phyloP scores from a whole-genome alignment of 768 basidiomycete species.

The Candolleomyces efflorescens region DNA sequence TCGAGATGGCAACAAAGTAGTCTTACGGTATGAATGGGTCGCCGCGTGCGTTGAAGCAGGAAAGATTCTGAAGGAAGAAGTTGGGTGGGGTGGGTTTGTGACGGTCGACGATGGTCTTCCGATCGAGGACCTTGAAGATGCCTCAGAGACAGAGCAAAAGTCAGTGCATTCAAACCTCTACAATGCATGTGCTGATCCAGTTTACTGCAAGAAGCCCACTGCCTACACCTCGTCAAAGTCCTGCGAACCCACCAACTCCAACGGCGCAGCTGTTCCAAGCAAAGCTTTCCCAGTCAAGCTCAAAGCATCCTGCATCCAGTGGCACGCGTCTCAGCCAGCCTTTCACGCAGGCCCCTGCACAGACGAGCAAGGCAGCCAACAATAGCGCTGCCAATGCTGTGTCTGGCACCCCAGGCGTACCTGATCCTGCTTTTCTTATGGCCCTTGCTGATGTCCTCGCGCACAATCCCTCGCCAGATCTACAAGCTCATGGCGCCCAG shows the following conservation, averaged over 20 bases:
- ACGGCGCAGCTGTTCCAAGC: background rate
- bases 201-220: conserved; percentile 48
- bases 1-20: conserved; percentile 43
- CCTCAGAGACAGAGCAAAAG: conserved; percentile 30
- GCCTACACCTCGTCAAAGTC: conserved; percentile 54
- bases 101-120: conserved; percentile 36
- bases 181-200: conserved; percentile 9
- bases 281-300: background rate
- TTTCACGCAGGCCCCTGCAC: too few relatives aligned
- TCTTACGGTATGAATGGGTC: conserved; percentile 54
- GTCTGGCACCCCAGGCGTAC: background rate
- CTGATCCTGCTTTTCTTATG: background rate
- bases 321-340: too few relatives aligned
- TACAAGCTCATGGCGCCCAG: background rate
- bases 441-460: background rate
- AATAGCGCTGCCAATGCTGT: background rate
- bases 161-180: conserved; percentile 27
- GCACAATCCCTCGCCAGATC: background rate
- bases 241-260: conserved; percentile 34
- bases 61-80: conserved; percentile 39
- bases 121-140: conserved; percentile 33
- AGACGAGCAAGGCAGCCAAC: too few relatives aligned
- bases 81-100: conserved; percentile 51
- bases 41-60: conserved; percentile 38
- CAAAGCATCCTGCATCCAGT: too few relatives aligned